Evolutionary conservation across 805 yeast genomes (phyloP), one percentile per base, ranked within the genome.

Genomic region (Suhomyces sp.): DNA sequence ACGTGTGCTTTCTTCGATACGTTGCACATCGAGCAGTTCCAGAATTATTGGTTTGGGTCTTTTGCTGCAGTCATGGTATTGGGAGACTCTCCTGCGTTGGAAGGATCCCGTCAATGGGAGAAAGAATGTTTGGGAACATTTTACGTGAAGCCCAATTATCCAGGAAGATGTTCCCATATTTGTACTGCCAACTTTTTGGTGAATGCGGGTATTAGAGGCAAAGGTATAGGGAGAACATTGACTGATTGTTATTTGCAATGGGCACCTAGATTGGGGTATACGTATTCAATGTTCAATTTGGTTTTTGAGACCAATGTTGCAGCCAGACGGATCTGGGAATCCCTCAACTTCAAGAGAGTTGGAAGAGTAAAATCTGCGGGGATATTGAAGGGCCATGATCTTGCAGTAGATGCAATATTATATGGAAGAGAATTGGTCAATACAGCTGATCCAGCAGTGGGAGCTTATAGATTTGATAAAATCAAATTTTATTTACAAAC

Each of bases 121-220:
- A 87, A 85, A 49, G 90, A 83, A 54, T 91, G 97, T 55, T 67
- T 93, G 30, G 98, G 98, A 0, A 76, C 90, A 2, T 88, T 91
- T 53, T 81, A 74, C 54, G 72, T 91, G 42, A 83, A 83, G 45
- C 93, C 97, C 2, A 84, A 87, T 50, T 91, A 82, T 54, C 96
- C 97, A 0, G 98, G 98, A 2, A 68, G 98, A 28, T 83, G 93
- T 13, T 79, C 95, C 0, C 97, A 91, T 54, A 82, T 93, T n/a
- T 88, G 95, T 49, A 85, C 95, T 0, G 95, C 87, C 2, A 82
- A 83, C 14, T 84, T 91, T 48, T 64, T 91, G 22, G 98, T 91
- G 2, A 88, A 91, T 58, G 93, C 95, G 4, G 95, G 95, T 45
- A 87, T 87, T 47, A 68, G 98, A 50, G 88, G 91, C 17, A 86